Conservation (phyloP, 2,329 filamentous ascomycete species). For the Hymenotorrendiella dingleyae region DNA sequence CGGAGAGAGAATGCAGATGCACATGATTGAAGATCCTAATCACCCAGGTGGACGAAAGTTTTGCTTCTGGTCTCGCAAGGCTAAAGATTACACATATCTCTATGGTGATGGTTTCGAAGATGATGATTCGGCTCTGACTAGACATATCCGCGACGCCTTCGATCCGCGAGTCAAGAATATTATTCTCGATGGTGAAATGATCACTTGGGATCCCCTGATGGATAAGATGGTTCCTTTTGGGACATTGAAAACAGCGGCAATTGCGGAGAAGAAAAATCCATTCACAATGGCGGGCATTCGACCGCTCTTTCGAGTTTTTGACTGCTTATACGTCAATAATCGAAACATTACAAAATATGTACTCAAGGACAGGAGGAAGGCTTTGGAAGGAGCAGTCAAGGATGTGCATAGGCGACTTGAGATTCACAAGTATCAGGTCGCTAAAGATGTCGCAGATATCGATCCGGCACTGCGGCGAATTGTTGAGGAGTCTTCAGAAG, state of each 20-base stretch:
- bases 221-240: slow-evolving; percentile 87
- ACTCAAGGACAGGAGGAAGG: slow-evolving; percentile 70
- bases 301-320: slow-evolving; percentile 81
- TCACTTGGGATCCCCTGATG: slow-evolving; percentile 87
- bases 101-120: slow-evolving; percentile 77
- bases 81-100: slow-evolving; percentile 91
- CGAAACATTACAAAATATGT: slow-evolving; percentile 74
- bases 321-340: slow-evolving; percentile 85
- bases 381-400: slow-evolving; percentile 65
- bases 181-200: slow-evolving; percentile 97
- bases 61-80: slow-evolving; percentile 90
- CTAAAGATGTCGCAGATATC: slow-evolving; percentile 63
- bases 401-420: slow-evolving; percentile 73
- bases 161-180: slow-evolving; percentile 71
- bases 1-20: slow-evolving; percentile 93
- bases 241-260: slow-evolving; percentile 83
- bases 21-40: slow-evolving; percentile 69
- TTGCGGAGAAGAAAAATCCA: slow-evolving; percentile 71
- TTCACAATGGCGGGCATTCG: slow-evolving; percentile 55
- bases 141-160: slow-evolving; percentile 75
- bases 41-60: slow-evolving; percentile 68
- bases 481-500: slow-evolving; percentile 81
- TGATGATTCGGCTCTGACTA: slow-evolving; percentile 69
- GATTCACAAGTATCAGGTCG: slow-evolving; percentile 66
- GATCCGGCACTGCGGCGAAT: slow-evolving; percentile 76